phyloP scores from a whole-genome alignment of 2,329 filamentous ascomycete genomes.

The Knoxdaviesia capensis region DNA sequence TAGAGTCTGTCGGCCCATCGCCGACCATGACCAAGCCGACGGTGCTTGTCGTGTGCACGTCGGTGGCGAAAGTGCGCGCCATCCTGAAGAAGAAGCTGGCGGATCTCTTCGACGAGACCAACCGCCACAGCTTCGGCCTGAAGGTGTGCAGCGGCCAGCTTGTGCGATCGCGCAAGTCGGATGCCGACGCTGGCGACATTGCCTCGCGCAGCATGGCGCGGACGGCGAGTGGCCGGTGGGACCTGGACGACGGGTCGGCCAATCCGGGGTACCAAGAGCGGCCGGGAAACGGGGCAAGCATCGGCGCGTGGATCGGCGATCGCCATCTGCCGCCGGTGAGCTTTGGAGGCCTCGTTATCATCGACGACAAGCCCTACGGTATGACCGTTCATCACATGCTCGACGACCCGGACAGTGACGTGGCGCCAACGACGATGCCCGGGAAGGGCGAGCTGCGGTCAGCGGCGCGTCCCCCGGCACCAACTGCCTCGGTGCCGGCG shows the following conservation, averaged over 20 bases:
- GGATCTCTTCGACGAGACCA: slow-evolving; percentile 40
- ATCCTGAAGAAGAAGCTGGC: slow-evolving; percentile 51
- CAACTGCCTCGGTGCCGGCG: not conserved
- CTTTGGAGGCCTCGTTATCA: slow-evolving; percentile 68
- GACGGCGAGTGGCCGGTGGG: slow-evolving; percentile 5
- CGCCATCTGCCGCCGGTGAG: slow-evolving; percentile 79
- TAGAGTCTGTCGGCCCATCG: slow-evolving; percentile 54
- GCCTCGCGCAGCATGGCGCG: slow-evolving; percentile 14
- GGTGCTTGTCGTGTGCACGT: slow-evolving; percentile 58
- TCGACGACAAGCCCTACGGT: slow-evolving; percentile 70
- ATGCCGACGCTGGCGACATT: slow-evolving; percentile 9
- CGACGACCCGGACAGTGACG: slow-evolving; percentile 38
- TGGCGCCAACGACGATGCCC: slow-evolving; percentile 4
- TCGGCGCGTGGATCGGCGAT: slow-evolving; percentile 73
- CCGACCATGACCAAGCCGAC: slow-evolving; percentile 47
- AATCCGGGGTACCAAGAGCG: slow-evolving; percentile 64
- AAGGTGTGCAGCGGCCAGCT: slow-evolving; percentile 55
- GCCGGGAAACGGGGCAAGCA: slow-evolving; percentile 74
- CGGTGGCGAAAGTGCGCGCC: slow-evolving; percentile 49
- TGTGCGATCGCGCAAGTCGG: slow-evolving; percentile 31
- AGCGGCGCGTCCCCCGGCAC: not conserved
- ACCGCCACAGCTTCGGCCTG: slow-evolving; percentile 32
- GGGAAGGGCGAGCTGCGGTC: not conserved
- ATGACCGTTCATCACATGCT: slow-evolving; percentile 98
- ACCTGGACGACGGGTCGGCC: slow-evolving; percentile 23